Conservation (phyloP, 139 green algal genomes). For the Mychonastes homosphaera region DNA sequence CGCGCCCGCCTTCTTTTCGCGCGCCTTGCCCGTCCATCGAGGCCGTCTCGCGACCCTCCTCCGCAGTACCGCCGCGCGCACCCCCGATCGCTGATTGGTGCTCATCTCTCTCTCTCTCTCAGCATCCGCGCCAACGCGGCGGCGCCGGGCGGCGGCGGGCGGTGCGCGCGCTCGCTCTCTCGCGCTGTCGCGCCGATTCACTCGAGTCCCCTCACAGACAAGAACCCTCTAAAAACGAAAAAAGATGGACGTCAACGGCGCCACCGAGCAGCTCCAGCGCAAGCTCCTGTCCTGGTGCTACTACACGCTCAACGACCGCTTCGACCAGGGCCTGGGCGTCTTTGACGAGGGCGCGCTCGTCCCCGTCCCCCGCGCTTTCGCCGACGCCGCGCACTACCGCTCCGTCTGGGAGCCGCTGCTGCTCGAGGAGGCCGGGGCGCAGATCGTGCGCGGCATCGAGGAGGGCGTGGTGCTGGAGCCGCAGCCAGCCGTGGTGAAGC, state of each 20-base stretch:
- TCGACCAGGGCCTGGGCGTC: slow-evolving; percentile 22
- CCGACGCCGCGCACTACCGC: slow-evolving; percentile 41
- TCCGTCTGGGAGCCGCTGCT: slow-evolving; percentile 61
- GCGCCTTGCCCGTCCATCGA: too few relatives aligned
- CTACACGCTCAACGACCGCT: slow-evolving; percentile 43
- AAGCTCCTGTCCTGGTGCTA: slow-evolving; percentile 74
- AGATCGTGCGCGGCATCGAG: slow-evolving; percentile 57
- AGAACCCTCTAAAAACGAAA: too few relatives aligned
- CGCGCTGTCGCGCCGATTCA: too few relatives aligned
- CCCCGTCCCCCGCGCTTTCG: neutral
- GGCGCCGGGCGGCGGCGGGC: too few relatives aligned
- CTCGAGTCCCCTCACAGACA: too few relatives aligned
- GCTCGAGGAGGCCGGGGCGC: slow-evolving; percentile 67
- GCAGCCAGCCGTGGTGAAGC: slow-evolving; percentile 34
- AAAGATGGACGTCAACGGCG: slow-evolving; percentile 34
- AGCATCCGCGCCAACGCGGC: too few relatives aligned
- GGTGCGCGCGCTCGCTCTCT: too few relatives aligned
- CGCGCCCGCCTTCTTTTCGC: too few relatives aligned
- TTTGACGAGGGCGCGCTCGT: slow-evolving; percentile 12
- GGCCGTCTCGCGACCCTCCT: too few relatives aligned
- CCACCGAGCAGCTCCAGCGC: slow-evolving; percentile 37
- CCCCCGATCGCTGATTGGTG: too few relatives aligned
- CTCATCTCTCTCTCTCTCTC: too few relatives aligned
- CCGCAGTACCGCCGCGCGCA: too few relatives aligned
- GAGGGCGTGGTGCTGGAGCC: slow-evolving; percentile 53